Evolutionary conservation across 305 asterid genomes (phyloP).

Genomic region (Nicotiana rustica): DNA sequence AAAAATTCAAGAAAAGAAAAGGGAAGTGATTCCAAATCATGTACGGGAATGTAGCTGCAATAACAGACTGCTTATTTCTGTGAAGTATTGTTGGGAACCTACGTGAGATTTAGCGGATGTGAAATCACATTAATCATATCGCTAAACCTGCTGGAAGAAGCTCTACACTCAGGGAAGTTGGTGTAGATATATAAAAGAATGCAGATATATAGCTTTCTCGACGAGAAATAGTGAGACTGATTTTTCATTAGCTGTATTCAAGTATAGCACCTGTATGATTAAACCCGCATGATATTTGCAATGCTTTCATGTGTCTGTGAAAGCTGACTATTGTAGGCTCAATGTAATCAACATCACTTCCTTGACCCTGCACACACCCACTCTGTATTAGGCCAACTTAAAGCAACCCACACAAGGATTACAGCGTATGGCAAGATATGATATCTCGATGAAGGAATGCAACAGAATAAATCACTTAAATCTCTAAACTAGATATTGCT

Average conservation of each 20-base stretch:
- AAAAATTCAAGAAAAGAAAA: background rate
- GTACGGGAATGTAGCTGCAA: background rate
- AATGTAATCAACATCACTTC: constrained; percentile 67
- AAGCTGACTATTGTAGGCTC: constrained; percentile 67
- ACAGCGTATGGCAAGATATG: background rate
- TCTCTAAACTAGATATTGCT: constrained; percentile 13
- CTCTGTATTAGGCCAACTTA: background rate
- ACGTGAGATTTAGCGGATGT: background rate
- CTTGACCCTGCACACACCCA: constrained; percentile 70
- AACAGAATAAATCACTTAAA: background rate
- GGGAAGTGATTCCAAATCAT: background rate
- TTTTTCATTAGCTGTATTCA: constrained; percentile 42
- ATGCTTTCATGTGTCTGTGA: constrained; percentile 57
- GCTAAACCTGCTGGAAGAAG: background rate
- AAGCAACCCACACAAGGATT: constrained; percentile 14
- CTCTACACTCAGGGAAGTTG: background rate
- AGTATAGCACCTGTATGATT: constrained; percentile 87
- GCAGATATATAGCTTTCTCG: constrained; percentile 10
- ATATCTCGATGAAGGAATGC: background rate
- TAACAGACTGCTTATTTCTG: constrained; percentile 26
- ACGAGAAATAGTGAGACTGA: constrained; percentile 8
- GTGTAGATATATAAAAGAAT: background rate
- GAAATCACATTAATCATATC: background rate
- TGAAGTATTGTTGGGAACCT: background rate
- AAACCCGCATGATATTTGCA: constrained; percentile 87